Percentiles rank a stretch among this genome's conserved stretches.
Conservation (phyloP, 1,284 basidiomycete genomes). For the Ceratobasidium sp. region DNA sequence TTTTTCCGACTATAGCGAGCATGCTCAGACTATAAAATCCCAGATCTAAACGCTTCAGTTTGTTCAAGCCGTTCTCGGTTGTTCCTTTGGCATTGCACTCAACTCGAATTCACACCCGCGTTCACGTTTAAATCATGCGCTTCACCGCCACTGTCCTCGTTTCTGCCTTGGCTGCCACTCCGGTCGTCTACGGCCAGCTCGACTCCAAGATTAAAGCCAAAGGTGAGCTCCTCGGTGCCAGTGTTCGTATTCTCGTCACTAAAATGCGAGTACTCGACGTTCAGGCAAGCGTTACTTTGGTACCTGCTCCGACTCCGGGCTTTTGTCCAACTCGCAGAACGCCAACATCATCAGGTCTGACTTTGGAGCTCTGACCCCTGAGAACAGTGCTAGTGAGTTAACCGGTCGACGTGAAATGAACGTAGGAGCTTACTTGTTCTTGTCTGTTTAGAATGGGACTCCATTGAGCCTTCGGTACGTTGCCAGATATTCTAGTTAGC, state of each 20-base stretch:
- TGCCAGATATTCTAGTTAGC: no score
- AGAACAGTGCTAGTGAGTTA: conserved; percentile 45
- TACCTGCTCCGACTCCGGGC: conserved; percentile 7
- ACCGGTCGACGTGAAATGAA: neutral
- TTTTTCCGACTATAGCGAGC: conserved; percentile 7
- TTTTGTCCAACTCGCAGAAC: conserved; percentile 7
- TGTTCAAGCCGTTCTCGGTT: neutral
- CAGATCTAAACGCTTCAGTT: no score
- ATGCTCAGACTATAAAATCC: no score
- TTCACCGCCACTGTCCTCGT: conserved; percentile 3
- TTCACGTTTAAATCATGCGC: conserved; percentile 2
- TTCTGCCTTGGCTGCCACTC: conserved; percentile 19
- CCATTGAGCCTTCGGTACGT: conserved; percentile 33
- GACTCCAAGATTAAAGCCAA: conserved; percentile 32
- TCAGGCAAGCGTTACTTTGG: neutral
- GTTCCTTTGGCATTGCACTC: neutral
- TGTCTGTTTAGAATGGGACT: conserved; percentile 11
- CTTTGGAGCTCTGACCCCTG: conserved; percentile 48
- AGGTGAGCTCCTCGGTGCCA: neutral
- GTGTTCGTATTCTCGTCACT: no score
- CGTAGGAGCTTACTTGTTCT: neutral
- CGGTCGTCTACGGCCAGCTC: conserved; percentile 26
- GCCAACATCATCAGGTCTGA: conserved; percentile 36
- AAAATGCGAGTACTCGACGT: no score
- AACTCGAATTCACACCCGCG: neutral